Conservation (phyloP, 352 stramenopile species). For the Globisporangium alternatum region DNA sequence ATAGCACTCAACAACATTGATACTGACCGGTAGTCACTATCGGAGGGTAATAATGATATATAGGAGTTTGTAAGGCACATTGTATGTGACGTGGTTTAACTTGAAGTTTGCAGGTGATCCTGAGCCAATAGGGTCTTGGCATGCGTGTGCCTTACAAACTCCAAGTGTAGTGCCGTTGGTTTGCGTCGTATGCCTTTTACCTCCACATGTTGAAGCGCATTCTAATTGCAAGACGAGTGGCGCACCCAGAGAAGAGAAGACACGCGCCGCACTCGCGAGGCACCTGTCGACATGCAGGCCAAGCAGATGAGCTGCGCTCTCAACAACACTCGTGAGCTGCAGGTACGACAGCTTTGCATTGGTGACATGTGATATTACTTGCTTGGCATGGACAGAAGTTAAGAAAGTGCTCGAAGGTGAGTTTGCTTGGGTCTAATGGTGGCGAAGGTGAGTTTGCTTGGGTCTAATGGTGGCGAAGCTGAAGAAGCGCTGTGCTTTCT, state of each 20-base stretch:
- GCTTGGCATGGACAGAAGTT: neutral
- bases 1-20: too few species aligned
- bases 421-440: neutral
- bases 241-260: neutral
- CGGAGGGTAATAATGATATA: too few species aligned
- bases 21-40: too few species aligned
- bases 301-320: slow-evolving; percentile 31
- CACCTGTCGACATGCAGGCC: neutral
- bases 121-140: too few species aligned
- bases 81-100: too few species aligned
- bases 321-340: slow-evolving; percentile 25
- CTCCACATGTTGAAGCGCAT: neutral
- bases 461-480: neutral
- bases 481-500: neutral
- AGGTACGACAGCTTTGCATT: slow-evolving; percentile 12
- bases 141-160: too few species aligned
- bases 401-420: neutral
- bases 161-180: too few species aligned
- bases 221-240: neutral
- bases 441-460: neutral
- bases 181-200: neutral
- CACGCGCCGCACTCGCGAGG: neutral
- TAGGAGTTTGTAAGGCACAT: too few species aligned
- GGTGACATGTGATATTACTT: neutral
- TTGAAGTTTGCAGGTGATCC: too few species aligned